These are phyloP conservation scores for Fennellomyces sp. DNA, from an alignment of 371 early-diverging fungal genomes.

Conservation along the genomic window DNA sequence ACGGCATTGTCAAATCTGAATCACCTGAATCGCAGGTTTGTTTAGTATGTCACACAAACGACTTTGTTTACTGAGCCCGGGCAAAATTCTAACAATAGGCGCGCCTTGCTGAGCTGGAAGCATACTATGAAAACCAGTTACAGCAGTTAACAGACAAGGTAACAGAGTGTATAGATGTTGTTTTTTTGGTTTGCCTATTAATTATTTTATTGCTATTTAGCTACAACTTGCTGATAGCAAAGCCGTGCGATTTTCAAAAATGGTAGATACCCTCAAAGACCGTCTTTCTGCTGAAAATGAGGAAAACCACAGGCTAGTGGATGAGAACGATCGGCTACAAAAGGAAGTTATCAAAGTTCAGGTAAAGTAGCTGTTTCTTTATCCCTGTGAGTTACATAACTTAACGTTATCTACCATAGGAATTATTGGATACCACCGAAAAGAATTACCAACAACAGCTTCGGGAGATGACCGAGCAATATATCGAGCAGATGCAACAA, in stretches of 20 bases:
- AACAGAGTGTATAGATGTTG: background rate
- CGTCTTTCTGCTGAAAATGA: conserved; percentile 25
- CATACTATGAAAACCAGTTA: conserved; percentile 34
- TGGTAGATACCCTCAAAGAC: conserved; percentile 34
- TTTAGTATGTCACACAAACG: too few relatives aligned
- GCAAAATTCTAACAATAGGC: background rate
- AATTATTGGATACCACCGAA: conserved; percentile 38
- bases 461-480: conserved; percentile 43
- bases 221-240: conserved; percentile 45
- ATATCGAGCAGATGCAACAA: conserved; percentile 2
- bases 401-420: conserved; percentile 14
- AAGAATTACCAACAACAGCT: conserved; percentile 40
- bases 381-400: background rate
- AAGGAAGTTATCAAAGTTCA: conserved; percentile 29
- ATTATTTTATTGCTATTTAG: conserved; percentile 8
- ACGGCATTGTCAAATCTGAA: background rate
- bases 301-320: conserved; percentile 11
- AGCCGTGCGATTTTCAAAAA: conserved; percentile 33
- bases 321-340: conserved; percentile 31
- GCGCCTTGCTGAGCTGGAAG: conserved; percentile 26
- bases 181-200: background rate
- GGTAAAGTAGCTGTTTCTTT: conserved; percentile 8
- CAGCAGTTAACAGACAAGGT: conserved; percentile 36
- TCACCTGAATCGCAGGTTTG: background rate
- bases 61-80: background rate